phyloP scores from a whole-genome alignment of 108 stramenopile species.

The Skeletonema grethae region DNA sequence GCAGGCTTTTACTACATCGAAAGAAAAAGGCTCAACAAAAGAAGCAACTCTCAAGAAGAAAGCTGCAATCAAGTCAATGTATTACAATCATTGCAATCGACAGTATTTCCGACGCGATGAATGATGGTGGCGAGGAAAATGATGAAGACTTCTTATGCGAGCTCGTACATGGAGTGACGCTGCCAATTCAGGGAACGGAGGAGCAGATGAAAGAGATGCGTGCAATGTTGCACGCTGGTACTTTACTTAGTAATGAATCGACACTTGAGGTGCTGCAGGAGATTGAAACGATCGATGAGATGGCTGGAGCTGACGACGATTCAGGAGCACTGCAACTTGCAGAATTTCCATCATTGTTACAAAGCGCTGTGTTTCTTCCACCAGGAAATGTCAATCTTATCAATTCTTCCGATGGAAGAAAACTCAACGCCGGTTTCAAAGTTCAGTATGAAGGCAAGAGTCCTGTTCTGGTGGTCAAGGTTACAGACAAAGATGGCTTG shows the following conservation, averaged over 20 bases:
- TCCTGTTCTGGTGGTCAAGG: constrained; percentile 28
- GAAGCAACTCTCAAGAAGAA: background rate
- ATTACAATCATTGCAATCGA: background rate
- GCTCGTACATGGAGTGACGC: constrained; percentile 11
- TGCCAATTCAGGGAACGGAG: constrained; percentile 26
- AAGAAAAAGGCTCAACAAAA: background rate
- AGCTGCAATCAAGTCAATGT: constrained; percentile 1
- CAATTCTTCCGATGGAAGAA: background rate
- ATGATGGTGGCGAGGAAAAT: background rate
- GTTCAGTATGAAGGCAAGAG: constrained; percentile 35
- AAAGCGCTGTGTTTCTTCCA: constrained; percentile 6
- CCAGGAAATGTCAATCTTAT: constrained; percentile 13
- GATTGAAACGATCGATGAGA: background rate
- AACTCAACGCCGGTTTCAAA: constrained; percentile 9
- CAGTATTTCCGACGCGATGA: background rate
- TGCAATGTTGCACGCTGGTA: constrained; percentile 23
- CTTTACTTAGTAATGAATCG: constrained; percentile 24
- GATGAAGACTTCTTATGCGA: constrained; percentile 42
- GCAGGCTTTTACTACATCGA: background rate
- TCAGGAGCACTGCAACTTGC: background rate
- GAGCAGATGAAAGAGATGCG: constrained; percentile 25
- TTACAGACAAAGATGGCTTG: constrained; percentile 35
- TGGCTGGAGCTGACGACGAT: background rate
- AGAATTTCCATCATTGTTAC: background rate
- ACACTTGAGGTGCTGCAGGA: constrained; percentile 12